A percentile compares a stretch with the other conserved stretches of the same genome.
Evolutionary conservation across 345 rosid genomes (phyloP).

Genomic region (Conringia planisiliqua): DNA sequence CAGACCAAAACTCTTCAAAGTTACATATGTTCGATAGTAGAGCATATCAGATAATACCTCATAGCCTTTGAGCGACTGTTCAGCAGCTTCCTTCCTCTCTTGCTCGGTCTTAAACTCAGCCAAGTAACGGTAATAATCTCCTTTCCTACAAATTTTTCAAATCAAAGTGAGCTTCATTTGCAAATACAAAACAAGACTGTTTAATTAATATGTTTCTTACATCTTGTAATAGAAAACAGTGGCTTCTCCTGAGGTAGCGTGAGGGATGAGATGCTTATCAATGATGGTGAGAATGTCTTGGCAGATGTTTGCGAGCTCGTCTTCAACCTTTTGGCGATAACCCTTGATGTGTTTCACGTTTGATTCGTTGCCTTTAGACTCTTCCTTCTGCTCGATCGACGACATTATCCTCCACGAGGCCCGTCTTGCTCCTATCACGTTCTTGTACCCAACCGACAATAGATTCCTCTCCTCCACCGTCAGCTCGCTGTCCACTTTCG

Average conservation of each 20-base stretch:
- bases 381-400: constrained; percentile 95
- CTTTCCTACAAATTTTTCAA: constrained; percentile 61
- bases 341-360: constrained; percentile 76
- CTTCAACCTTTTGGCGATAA: constrained; percentile 91
- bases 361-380: constrained; percentile 80
- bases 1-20: background rate
- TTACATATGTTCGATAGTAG: background rate
- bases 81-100: constrained; percentile 91
- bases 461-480: constrained; percentile 97
- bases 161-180: background rate
- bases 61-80: constrained; percentile 86
- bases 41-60: constrained; percentile 47
- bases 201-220: constrained; percentile 36
- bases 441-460: constrained; percentile 89
- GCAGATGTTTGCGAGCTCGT: constrained; percentile 83
- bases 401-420: constrained; percentile 99
- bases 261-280: constrained; percentile 79
- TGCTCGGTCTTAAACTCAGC: constrained; percentile 94
- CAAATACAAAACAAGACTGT: background rate
- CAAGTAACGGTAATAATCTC: constrained; percentile 87
- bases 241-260: constrained; percentile 86
- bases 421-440: constrained; percentile 84
- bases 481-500: constrained; percentile 73
- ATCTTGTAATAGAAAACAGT: constrained; percentile 97
- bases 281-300: constrained; percentile 80